These are phyloP conservation scores for Xylaria cubensis DNA, from an alignment of 495 filamentous ascomycete species.

Conservation along the genomic window DNA sequence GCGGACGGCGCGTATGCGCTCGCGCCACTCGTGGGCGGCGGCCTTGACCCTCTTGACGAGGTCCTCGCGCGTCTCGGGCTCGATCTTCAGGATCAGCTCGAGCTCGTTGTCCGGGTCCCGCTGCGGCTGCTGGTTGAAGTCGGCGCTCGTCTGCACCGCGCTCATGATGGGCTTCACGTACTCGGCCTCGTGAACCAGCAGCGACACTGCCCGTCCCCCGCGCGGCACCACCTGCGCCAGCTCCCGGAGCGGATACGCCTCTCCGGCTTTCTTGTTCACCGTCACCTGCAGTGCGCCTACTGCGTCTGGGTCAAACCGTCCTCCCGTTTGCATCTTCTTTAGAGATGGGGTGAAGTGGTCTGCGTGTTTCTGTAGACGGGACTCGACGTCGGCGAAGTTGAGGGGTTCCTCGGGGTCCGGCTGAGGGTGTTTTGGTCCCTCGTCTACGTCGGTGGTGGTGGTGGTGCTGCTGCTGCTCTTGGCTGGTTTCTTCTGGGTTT, in stretches of 20 bases:
- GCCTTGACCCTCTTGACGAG: conserved; percentile 63
- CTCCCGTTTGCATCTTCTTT: conserved; percentile 62
- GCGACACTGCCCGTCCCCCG: conserved; percentile 65
- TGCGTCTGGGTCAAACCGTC: conserved; percentile 70
- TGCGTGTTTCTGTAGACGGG: conserved; percentile 62
- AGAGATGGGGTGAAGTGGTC: conserved; percentile 67
- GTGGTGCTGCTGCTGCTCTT: conserved; percentile 2
- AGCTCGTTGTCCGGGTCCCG: conserved; percentile 69
- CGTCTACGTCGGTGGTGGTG: conserved; percentile 18
- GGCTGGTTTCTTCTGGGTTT: conserved; percentile 2
- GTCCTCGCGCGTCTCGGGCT: conserved; percentile 66
- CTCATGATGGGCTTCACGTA: conserved; percentile 75
- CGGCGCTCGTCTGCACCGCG: conserved; percentile 67
- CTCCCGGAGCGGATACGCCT: conserved; percentile 67
- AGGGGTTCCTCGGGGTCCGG: conserved; percentile 62
- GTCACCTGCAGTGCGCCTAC: conserved; percentile 71
- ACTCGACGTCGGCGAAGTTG: conserved; percentile 69
- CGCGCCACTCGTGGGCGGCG: conserved; percentile 65
- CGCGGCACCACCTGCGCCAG: conserved; percentile 79
- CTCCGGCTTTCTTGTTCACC: conserved; percentile 50
- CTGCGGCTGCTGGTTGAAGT: conserved; percentile 77
- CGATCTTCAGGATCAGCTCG: conserved; percentile 75
- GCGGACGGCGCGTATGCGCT: conserved; percentile 60
- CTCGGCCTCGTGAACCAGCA: conserved; percentile 62
- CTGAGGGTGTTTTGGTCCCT: conserved; percentile 35